Percentiles rank a stretch among this genome's conserved stretches.
These are phyloP conservation scores for Globisporangium apiculatum DNA, from an alignment of 352 stramenopile genomes.

Conservation along the genomic window DNA sequence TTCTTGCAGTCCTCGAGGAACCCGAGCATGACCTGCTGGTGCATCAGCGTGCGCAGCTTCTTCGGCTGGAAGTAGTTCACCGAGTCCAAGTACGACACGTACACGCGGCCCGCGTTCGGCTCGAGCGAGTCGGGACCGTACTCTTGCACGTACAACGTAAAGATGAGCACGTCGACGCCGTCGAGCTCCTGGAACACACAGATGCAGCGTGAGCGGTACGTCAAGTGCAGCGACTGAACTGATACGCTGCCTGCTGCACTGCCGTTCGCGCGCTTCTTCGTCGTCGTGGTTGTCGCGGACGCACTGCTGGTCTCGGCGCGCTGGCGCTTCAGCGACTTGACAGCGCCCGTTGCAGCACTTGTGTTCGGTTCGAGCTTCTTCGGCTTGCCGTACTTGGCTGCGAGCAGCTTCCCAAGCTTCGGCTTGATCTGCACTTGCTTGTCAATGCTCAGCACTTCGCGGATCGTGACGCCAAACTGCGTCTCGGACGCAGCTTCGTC, in stretches of 20 bases:
- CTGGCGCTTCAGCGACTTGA: slow-evolving; percentile 64
- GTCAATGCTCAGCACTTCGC: slow-evolving; percentile 79
- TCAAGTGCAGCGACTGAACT: slow-evolving; percentile 51
- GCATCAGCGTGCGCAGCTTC: slow-evolving; percentile 82
- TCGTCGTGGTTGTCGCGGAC: slow-evolving; percentile 14
- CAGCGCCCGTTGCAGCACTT: slow-evolving; percentile 13
- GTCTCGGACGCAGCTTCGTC: slow-evolving; percentile 73
- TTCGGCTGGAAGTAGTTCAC: slow-evolving; percentile 89
- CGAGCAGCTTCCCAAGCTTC: slow-evolving; percentile 71
- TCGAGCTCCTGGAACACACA: slow-evolving; percentile 88
- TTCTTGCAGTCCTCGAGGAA: slow-evolving; percentile 87
- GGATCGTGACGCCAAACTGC: slow-evolving; percentile 79
- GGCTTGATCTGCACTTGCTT: slow-evolving; percentile 87
- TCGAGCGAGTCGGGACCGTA: slow-evolving; percentile 67
- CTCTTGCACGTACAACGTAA: slow-evolving; percentile 87
- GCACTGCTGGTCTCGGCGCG: background rate
- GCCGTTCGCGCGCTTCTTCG: slow-evolving; percentile 20
- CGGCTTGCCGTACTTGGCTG: slow-evolving; percentile 51
- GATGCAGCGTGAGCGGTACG: slow-evolving; percentile 85
- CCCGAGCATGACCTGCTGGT: slow-evolving; percentile 85
- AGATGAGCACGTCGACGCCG: slow-evolving; percentile 84
- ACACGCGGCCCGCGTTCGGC: slow-evolving; percentile 76
- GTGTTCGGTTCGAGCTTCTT: slow-evolving; percentile 32
- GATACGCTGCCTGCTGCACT: slow-evolving; percentile 4
- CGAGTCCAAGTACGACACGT: slow-evolving; percentile 87